Evolutionary conservation across 768 basidiomycete genomes (phyloP).

Genomic region (Suillus cothurnatus): DNA sequence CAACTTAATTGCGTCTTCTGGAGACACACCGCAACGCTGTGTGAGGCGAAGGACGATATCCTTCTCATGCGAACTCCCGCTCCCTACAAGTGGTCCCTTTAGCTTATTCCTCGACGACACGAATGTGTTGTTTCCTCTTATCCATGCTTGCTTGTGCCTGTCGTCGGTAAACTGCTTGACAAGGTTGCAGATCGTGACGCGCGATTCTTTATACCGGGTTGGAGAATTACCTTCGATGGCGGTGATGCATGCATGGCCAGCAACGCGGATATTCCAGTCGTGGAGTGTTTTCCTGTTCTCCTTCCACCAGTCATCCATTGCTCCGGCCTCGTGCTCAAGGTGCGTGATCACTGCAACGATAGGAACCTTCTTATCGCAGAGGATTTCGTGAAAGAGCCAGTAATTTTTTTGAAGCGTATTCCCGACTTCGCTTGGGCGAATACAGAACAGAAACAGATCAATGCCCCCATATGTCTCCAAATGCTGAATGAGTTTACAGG

Average conservation of each 20-base stretch:
- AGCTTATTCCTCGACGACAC: too few relatives aligned
- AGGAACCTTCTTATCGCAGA: slow-evolving; percentile 42
- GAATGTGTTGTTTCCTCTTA: slow-evolving; percentile 11
- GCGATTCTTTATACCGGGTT: slow-evolving; percentile 30
- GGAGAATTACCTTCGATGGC: slow-evolving; percentile 24
- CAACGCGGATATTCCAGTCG: slow-evolving; percentile 28
- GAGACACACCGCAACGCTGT: too few relatives aligned
- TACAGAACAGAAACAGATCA: slow-evolving; percentile 41
- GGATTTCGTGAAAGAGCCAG: slow-evolving; percentile 37
- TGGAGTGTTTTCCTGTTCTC: slow-evolving; percentile 34
- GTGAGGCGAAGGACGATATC: too few relatives aligned
- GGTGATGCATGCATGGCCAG: slow-evolving; percentile 44
- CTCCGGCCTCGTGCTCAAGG: slow-evolving; percentile 35
- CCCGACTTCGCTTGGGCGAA: slow-evolving; percentile 39
- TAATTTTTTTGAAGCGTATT: slow-evolving; percentile 40
- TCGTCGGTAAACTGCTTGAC: slow-evolving; percentile 24
- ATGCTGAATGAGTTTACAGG: slow-evolving; percentile 33
- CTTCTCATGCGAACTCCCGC: background rate
- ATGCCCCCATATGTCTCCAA: slow-evolving; percentile 37
- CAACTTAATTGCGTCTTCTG: too few relatives aligned
- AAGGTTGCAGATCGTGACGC: slow-evolving; percentile 21
- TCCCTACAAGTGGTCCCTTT: too few relatives aligned
- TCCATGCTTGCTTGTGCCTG: slow-evolving; percentile 26
- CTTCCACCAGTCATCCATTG: slow-evolving; percentile 42
- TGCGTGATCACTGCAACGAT: slow-evolving; percentile 40